Evolutionary conservation across 192 early-diverging fungal species (phyloP), one percentile per base, ranked within the genome.

Genomic region (Backusella liffmaniae): DNA sequence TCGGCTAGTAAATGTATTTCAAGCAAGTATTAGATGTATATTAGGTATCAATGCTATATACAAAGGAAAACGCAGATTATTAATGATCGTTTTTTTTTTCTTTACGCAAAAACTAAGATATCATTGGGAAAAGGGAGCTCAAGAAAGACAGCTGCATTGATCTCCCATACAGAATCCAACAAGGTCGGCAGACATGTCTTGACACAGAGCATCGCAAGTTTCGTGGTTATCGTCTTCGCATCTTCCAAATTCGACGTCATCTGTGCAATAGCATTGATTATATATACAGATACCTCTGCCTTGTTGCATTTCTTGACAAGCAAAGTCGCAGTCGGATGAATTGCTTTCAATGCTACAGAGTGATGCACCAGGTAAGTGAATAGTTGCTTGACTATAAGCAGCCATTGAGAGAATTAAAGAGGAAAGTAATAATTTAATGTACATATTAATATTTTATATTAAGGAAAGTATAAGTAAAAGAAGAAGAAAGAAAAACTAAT

Each of bases 141-240:
- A 73, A 23, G 56, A 23, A 65, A 73, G 35, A 12, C 72, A 73
- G 72, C 36, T 73, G 26, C 72, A 73, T 56, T 73, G 72, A 41
- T 65, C 36, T 21, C 59, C 72, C 56, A 65, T 73, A 62, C 72
- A 73, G 36, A 65, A 73, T 23, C 72, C 72, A 73, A 65, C 36
- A 23, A 65, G 32, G 29, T 62, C 53, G 21, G 56, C 32, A 41
- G 72, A 73, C 34, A 73, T 65, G 4, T 73, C 72, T 73, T 73
- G 72, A 73, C 72, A 73, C 10, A 73, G 12, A 8, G 51, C 51
- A 65, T 73, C 72, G 37, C 72, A 73, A n/a, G 36, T 73, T 65
- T 73, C 72, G 8, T 73, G 72, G 26, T 73, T 29, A 65, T 73
- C 72, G 4, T 65, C 51, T 73, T 73, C 53, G 41, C 72, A 73